These are phyloP conservation scores for Camellia lanceoleosa DNA, from an alignment of 148 eudicot species.

Conservation along the genomic window DNA sequence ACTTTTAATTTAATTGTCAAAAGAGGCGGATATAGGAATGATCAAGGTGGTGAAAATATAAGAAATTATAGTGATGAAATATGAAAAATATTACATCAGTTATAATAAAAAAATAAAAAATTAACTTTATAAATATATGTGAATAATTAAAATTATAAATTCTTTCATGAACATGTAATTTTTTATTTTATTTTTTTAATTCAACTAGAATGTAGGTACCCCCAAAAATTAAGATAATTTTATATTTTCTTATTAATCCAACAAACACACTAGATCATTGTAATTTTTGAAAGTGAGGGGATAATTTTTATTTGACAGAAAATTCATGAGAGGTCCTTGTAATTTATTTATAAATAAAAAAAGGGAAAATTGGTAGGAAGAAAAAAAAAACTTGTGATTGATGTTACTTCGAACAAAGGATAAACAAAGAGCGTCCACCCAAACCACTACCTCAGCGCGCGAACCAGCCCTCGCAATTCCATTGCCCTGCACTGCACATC, in stretches of 20 bases:
- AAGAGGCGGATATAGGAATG: background rate
- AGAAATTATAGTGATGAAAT: no score
- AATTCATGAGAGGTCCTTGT: no score
- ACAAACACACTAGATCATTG: background rate
- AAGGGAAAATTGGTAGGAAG: no score
- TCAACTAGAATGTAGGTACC: background rate
- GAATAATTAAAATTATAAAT: background rate
- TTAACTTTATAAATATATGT: background rate
- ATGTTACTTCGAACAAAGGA: background rate
- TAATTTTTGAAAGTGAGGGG: no score
- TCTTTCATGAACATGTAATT: background rate
- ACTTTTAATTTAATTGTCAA: no score
- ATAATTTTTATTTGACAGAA: no score
- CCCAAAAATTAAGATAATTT: background rate
- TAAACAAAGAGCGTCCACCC: slow-evolving; percentile 19
- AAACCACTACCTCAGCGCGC: slow-evolving; percentile 24
- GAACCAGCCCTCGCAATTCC: background rate
- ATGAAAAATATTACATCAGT: background rate
- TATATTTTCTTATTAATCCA: background rate
- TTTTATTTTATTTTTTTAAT: background rate
- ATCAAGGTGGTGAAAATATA: background rate
- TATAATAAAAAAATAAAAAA: background rate
- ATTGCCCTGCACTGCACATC: background rate
- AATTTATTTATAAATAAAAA: no score
- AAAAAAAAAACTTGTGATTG: no score